These are phyloP conservation scores for Neonectria sp. DNA, from an alignment of 2,329 filamentous ascomycete species.

Conservation along the genomic window DNA sequence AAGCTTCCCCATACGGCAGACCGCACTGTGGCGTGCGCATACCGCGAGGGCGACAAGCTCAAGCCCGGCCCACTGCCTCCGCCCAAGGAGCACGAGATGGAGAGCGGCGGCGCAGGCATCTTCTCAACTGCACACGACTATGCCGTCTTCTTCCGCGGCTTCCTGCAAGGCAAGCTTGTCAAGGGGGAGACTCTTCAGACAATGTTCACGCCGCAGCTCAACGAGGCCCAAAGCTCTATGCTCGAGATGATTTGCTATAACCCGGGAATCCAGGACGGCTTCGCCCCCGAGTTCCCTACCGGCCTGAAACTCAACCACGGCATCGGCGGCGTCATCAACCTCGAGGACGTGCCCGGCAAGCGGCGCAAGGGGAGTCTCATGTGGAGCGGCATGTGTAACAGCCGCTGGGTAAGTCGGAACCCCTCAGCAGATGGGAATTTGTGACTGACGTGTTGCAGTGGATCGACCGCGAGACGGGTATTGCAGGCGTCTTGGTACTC, in stretches of 20 bases:
- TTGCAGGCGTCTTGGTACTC: conserved; percentile 58
- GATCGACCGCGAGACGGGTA: conserved; percentile 56
- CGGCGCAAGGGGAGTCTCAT: conserved; percentile 59
- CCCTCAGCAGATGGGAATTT: background rate
- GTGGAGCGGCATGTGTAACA: conserved; percentile 61
- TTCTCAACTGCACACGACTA: conserved; percentile 60
- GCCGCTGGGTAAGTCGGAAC: conserved; percentile 57
- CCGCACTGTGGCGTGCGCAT: conserved; percentile 40
- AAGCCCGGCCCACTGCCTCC: conserved; percentile 33
- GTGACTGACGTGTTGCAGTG: conserved; percentile 45
- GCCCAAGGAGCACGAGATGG: conserved; percentile 52
- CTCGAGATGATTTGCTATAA: conserved; percentile 41
- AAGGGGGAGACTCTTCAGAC: conserved; percentile 47
- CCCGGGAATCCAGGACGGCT: conserved; percentile 41
- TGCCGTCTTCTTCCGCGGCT: conserved; percentile 51
- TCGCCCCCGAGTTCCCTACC: conserved; percentile 56
- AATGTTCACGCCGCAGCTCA: conserved; percentile 60
- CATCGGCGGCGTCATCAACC: conserved; percentile 57
- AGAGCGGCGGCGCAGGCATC: conserved; percentile 61
- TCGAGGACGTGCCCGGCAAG: conserved; percentile 57
- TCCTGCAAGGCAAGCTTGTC: conserved; percentile 53
- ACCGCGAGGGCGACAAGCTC: conserved; percentile 43
- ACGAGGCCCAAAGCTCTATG: conserved; percentile 44
- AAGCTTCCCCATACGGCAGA: conserved; percentile 45
- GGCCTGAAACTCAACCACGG: conserved; percentile 55